These are phyloP conservation scores for Sporothrix pseudoabietina DNA, from an alignment of 2,329 filamentous ascomycete genomes.

Conservation along the genomic window DNA sequence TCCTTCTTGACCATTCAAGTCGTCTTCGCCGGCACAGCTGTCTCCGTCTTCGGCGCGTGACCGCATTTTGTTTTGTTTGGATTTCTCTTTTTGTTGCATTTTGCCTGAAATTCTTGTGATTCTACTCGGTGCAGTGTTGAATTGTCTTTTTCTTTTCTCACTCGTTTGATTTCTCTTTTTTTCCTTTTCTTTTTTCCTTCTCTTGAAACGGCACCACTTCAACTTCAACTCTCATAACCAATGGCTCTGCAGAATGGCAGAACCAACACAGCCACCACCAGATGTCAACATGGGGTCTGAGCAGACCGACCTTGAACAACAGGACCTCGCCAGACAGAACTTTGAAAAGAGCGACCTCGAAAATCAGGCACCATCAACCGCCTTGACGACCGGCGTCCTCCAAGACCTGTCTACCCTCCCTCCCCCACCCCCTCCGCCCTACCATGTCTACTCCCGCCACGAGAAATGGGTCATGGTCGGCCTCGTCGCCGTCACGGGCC, in stretches of 20 bases:
- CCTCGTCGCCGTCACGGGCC: constrained; percentile 38
- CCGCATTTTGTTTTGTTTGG: neutral
- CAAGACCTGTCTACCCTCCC: neutral
- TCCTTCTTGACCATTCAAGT: too few relatives aligned
- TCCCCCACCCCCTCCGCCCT: constrained; percentile 28
- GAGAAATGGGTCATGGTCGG: constrained; percentile 39
- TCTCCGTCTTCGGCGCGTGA: constrained; percentile 3
- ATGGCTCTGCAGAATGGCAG: constrained; percentile 2
- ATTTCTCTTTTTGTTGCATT: constrained; percentile 25
- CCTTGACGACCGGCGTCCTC: neutral
- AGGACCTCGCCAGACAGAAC: neutral
- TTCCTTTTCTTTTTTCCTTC: neutral
- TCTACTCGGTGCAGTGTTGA: neutral
- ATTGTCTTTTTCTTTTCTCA: neutral
- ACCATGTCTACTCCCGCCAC: constrained; percentile 37
- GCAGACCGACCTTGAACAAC: neutral
- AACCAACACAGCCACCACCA: neutral
- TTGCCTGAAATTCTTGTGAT: constrained; percentile 42
- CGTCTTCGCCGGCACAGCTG: neutral
- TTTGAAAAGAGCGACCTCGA: neutral
- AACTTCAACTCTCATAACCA: neutral
- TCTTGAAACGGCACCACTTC: too few relatives aligned
- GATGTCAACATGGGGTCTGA: neutral
- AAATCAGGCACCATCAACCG: neutral
- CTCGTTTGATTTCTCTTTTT: neutral